These are phyloP conservation scores for Solanum sejunctum DNA, from an alignment of 257 asterid genomes.

Conservation along the genomic window DNA sequence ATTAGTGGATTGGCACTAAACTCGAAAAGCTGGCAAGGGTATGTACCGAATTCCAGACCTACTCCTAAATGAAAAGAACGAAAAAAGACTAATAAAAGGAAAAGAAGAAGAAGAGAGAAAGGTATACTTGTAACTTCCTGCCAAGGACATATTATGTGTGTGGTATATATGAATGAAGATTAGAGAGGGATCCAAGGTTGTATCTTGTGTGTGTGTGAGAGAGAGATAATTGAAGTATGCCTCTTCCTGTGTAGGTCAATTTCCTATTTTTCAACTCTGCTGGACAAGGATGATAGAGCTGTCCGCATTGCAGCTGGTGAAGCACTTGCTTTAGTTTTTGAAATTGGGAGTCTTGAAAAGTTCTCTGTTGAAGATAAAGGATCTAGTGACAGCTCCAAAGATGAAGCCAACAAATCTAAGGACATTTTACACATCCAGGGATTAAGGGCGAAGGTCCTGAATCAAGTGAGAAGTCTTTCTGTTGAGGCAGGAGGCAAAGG, in stretches of 20 bases:
- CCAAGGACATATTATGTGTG: background rate
- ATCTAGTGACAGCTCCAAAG: constrained; percentile 31
- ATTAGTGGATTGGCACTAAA: constrained; percentile 41
- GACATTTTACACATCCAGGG: constrained; percentile 50
- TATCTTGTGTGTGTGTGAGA: background rate
- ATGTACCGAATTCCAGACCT: background rate
- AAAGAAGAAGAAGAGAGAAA: background rate
- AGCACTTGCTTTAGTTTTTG: constrained; percentile 82
- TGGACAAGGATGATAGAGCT: constrained; percentile 82
- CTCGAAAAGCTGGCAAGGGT: constrained; percentile 77
- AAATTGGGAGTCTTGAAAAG: constrained; percentile 68
- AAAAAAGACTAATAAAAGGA: background rate
- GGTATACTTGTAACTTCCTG: background rate
- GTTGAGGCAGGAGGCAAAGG: constrained; percentile 95
- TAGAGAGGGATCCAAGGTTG: background rate
- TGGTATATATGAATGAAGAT: background rate
- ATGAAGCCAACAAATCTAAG: constrained; percentile 38
- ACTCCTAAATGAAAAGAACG: background rate
- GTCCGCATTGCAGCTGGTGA: constrained; percentile 91
- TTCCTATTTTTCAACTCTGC: constrained; percentile 46
- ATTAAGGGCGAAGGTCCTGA: constrained; percentile 48
- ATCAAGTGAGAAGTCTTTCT: constrained; percentile 62
- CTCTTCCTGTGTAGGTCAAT: constrained; percentile 39
- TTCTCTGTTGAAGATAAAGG: constrained; percentile 46
- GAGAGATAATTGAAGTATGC: background rate